Evolutionary conservation across 768 basidiomycete genomes (phyloP), one percentile per base, ranked within the genome.

Genomic region (Kwoniella botswanensis): DNA sequence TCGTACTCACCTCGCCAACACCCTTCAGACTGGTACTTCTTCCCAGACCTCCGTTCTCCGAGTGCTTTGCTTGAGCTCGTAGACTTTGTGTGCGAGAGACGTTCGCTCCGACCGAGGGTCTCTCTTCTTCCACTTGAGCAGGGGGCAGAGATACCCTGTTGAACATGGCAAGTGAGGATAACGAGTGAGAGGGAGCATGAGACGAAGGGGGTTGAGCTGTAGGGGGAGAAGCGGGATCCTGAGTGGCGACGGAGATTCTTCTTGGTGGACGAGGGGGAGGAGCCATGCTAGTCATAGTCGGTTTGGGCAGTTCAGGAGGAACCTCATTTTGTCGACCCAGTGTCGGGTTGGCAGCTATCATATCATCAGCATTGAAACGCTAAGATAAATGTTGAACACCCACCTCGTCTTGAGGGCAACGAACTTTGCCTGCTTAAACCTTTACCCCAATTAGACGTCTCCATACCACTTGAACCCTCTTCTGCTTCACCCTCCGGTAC

Each of bases 41-140:
- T 2, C 79, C 79, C 63, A 81, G 55, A 57, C 15, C 35, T 12
- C 67, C 61, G 1, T 44, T 55, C n/a, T 71, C 72, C 11, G 69
- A 52, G 63, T 71, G 54, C 44, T 74, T 76, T 2, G 77, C 79
- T 58, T 81, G 79, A 24, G 71, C 76, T n/a, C 79, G 72, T 24
- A 81, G 58, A 72, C 79, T 81, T 53, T 81, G 79, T 7, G 79
- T 76, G 17, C 79, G 61, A n/a, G 78, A 77, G 7, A 81, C 72
- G 62, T 67, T 75, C 2, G 73, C 72, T 21, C 67, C 66, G 21
- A 44, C 22, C n/a, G 53, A 18, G 21, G 15, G 35, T 15, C 10
- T 53, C 18, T 29, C 29, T 10, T 65, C 58, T 46, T 52, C 57
- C 65, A 44, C 21, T 56, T 67, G 21, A 29, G 18, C 2, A 62